Conservation (phyloP, 2,329 filamentous ascomycete species). For the Celoporthe dispersa region DNA sequence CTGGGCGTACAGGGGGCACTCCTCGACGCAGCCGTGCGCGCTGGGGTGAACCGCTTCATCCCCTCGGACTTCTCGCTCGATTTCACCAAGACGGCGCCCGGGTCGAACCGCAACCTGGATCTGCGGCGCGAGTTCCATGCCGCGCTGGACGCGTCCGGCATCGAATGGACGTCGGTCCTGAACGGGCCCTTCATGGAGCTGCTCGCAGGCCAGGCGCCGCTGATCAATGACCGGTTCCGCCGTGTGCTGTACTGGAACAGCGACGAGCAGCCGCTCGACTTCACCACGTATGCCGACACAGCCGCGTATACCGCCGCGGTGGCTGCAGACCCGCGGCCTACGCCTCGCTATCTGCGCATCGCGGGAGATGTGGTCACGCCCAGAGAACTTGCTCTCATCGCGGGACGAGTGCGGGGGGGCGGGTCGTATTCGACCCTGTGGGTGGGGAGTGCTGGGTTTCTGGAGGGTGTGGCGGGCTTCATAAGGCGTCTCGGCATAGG, state of each 20-base stretch:
- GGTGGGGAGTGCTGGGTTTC: constrained; percentile 29
- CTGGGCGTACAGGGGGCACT: constrained; percentile 51
- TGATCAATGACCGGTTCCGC: constrained; percentile 23
- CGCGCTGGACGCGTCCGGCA: constrained; percentile 28
- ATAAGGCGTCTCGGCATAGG: constrained; percentile 28
- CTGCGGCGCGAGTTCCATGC: constrained; percentile 30
- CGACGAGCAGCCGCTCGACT: constrained; percentile 28
- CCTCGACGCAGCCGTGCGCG: constrained; percentile 61
- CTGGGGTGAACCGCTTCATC: constrained; percentile 64
- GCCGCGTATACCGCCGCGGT: constrained; percentile 31
- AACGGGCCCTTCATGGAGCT: constrained; percentile 32
- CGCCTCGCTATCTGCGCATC: constrained; percentile 32
- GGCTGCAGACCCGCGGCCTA: constrained; percentile 29
- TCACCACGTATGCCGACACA: constrained; percentile 31
- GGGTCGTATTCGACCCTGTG: constrained; percentile 22
- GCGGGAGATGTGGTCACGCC: constrained; percentile 27
- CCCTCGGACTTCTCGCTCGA: constrained; percentile 57
- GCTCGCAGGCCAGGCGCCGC: constrained; percentile 15
- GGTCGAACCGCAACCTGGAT: constrained; percentile 32
- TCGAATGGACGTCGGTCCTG: constrained; percentile 30
- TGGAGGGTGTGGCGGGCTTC: constrained; percentile 20
- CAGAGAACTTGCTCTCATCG: constrained; percentile 25
- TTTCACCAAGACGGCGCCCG: constrained; percentile 31
- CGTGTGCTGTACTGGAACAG: constrained; percentile 28
- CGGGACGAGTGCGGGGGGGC: constrained; percentile 10